A percentile compares a stretch with the other conserved stretches of the same genome.
These are phyloP conservation scores for Novymonas esmeraldas DNA, from an alignment of 208 protist genomes.

Conservation along the genomic window DNA sequence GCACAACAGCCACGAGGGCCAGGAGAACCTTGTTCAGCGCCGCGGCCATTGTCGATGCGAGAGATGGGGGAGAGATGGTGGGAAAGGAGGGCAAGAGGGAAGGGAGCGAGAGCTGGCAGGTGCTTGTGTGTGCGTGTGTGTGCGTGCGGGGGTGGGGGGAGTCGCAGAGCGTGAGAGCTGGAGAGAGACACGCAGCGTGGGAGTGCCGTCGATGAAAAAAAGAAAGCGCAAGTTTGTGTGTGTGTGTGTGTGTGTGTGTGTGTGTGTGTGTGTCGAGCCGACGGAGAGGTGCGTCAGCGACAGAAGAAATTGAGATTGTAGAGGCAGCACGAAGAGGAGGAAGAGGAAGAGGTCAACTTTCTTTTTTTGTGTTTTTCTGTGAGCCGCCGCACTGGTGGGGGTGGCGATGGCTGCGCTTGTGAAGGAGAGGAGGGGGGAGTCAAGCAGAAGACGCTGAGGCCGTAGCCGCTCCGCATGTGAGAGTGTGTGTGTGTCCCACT, in stretches of 20 bases:
- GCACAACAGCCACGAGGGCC: conserved; percentile 18
- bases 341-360: too few relatives aligned
- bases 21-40: conserved; percentile 20
- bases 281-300: not conserved
- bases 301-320: not conserved
- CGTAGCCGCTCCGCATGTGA: too few relatives aligned
- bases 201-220: not conserved
- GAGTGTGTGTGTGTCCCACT: too few relatives aligned
- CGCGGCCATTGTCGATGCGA: conserved; percentile 7
- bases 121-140: not conserved
- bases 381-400: not conserved
- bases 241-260: conserved; percentile 5
- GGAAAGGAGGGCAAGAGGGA: not conserved
- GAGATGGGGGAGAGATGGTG: too few relatives aligned
- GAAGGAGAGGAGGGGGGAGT: too few relatives aligned
- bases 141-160: not conserved
- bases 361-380: not conserved
- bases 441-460: too few relatives aligned
- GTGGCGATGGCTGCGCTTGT: not conserved
- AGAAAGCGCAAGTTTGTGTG: not conserved
- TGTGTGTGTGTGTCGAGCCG: not conserved
- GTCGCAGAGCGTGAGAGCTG: not conserved
- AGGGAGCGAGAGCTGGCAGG: not conserved
- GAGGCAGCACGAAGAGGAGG: too few relatives aligned
- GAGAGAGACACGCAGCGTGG: not conserved